A percentile compares a stretch with the other conserved stretches of the same genome.
phyloP scores from a whole-genome alignment of 352 stramenopile species.

The Pythium rhizo-oryzae region DNA sequence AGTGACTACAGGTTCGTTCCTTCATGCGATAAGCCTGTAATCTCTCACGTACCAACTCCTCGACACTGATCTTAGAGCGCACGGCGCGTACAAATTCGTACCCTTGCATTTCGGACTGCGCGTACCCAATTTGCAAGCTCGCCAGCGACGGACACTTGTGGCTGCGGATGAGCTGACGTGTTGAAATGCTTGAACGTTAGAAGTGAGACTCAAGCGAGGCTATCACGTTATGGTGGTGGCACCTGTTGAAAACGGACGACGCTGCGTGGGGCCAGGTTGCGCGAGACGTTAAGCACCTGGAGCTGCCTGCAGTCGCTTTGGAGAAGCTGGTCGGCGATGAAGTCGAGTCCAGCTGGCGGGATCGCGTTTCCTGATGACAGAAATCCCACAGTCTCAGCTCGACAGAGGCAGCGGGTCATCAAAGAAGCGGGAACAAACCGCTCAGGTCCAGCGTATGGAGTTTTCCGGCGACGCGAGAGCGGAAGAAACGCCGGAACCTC shows the following conservation, averaged over 20 bases:
- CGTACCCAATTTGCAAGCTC: slow-evolving; percentile 51
- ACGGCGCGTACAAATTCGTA: slow-evolving; percentile 42
- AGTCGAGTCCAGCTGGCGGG: slow-evolving; percentile 37
- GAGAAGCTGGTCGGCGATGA: slow-evolving; percentile 46
- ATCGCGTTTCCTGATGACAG: slow-evolving; percentile 58
- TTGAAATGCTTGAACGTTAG: no score
- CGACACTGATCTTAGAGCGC: slow-evolving; percentile 43
- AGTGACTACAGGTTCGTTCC: no score
- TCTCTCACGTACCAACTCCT: slow-evolving; percentile 71
- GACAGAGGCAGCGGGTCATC: not conserved
- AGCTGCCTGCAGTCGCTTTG: slow-evolving; percentile 44
- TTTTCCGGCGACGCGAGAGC: slow-evolving; percentile 29
- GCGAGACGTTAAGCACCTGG: slow-evolving; percentile 54
- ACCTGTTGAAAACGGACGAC: slow-evolving; percentile 58
- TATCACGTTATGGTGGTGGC: not conserved
- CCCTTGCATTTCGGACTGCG: slow-evolving; percentile 44
- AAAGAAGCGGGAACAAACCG: slow-evolving; percentile 27
- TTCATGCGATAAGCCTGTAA: no score
- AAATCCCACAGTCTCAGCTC: not conserved
- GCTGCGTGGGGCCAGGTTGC: slow-evolving; percentile 42
- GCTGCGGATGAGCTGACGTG: slow-evolving; percentile 45
- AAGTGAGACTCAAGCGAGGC: not conserved
- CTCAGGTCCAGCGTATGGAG: slow-evolving; percentile 56
- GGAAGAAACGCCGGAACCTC: slow-evolving; percentile 45
- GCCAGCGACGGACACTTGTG: slow-evolving; percentile 52